Base-by-base conservation (phyloP, 2,329 filamentous ascomycete genomes). In the Westerdykella sp. region DNA sequence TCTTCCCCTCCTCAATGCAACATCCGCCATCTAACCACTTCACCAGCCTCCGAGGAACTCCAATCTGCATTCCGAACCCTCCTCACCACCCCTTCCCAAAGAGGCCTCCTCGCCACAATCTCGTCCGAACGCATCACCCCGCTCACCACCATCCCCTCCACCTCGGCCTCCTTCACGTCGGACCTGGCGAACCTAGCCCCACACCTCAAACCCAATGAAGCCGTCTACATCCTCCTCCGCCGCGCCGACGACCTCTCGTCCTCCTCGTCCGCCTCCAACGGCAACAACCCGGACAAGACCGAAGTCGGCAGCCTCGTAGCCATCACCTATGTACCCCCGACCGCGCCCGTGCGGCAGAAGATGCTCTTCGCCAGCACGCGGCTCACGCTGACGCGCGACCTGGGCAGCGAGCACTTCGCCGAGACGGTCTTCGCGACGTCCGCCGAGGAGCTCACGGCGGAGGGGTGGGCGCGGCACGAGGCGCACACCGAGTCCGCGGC, bases 361-460 rank as follows among this genome's bases (percentile, higher is more conserved):
- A 93, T 87, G 83, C 77, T 93, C 16, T 90, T 91, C 65, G 86
- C 87, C 5, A 79, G 81, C 18, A 90, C 87, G 22, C 78, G 85
- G 9, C 73, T 90, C 55, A 86, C 85, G 0, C 75, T 93, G 1
- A 78, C 84, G 39, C 78, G 86, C 34, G 85, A 91, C 68, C 74
- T 93, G 9, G 87, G 87, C 37, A 78, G 80, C 42, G 86, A 93
- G 64, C 77, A 87, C 57, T 91, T 93, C 68, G 73, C 83, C 40
- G 84, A 90, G 63, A 84, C 79, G 18, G 73, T 91, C 34, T 88
- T 90, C 61, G 79, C 77, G 10, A 91, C 85, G 1, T 78, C 75
- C 34, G 71, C 80, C 18, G 77, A 80, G 15, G 87, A 93, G 69
- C 70, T 93, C 49, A 87, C 73, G 6, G 71, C 75, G 11, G 71